Conservation (phyloP, 345 rosid species). For the Tarenaya hassleriana region DNA sequence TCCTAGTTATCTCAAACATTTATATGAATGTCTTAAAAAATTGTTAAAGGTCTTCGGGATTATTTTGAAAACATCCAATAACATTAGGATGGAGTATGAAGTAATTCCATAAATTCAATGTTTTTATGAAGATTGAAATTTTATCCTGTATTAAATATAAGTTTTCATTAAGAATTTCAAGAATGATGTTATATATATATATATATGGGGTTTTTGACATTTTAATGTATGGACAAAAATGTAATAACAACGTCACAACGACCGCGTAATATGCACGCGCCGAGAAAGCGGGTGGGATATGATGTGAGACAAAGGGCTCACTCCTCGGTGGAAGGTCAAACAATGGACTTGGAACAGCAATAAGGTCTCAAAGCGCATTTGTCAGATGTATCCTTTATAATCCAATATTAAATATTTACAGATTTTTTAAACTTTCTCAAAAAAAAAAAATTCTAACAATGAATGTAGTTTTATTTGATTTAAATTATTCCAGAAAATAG, state of each 20-base stretch:
- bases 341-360: conserved; percentile 20
- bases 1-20: no score
- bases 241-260: not conserved
- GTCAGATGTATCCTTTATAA: conserved; percentile 5
- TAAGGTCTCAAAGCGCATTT: conserved; percentile 18
- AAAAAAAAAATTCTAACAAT: not conserved
- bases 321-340: conserved; percentile 19
- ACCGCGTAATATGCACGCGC: not conserved
- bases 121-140: no score
- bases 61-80: no score
- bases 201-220: not conserved
- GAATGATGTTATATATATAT: no score
- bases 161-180: no score
- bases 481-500: not conserved
- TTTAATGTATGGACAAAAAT: not conserved
- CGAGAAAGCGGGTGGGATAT: not conserved
- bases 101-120: no score
- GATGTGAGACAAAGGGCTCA: not conserved
- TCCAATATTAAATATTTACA: not conserved
- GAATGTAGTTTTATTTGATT: not conserved
- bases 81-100: no score
- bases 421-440: no score
- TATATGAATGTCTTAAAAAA: no score
- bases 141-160: no score
- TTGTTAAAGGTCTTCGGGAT: no score